Evolutionary conservation across 192 early-diverging fungal genomes (phyloP).

Genomic region (Cladochytrium replicatum): DNA sequence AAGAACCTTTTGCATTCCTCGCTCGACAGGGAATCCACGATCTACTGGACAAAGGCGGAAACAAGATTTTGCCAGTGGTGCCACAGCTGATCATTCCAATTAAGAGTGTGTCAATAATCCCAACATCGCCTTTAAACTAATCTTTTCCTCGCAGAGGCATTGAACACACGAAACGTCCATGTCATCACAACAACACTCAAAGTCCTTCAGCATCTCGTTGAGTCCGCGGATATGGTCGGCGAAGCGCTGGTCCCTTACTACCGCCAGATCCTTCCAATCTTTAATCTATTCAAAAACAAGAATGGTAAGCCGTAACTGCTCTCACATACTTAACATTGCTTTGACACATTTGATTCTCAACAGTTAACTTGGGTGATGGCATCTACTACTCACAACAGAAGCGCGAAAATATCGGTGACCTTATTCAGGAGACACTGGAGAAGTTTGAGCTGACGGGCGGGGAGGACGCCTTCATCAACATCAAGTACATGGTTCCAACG

Average conservation of each 20-base stretch:
- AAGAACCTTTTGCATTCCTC: conserved; percentile 16
- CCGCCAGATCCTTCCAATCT: conserved; percentile 51
- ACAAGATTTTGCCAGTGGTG: conserved; percentile 15
- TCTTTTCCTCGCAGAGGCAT: conserved; percentile 32
- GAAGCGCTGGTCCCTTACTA: conserved; percentile 56
- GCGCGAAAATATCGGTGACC: conserved; percentile 54
- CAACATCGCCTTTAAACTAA: not conserved
- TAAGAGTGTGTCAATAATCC: conserved; percentile 10
- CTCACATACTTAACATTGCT: too few species aligned
- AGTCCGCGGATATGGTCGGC: conserved; percentile 55
- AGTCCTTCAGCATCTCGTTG: conserved; percentile 51
- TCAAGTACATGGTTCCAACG: conserved; percentile 54
- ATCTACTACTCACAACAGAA: conserved; percentile 61
- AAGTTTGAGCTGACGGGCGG: conserved; percentile 56
- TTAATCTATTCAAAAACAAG: conserved; percentile 56
- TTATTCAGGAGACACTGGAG: conserved; percentile 54
- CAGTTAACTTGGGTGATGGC: conserved; percentile 53
- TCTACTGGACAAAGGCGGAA: conserved; percentile 16
- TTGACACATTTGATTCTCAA: too few species aligned
- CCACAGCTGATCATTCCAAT: conserved; percentile 19
- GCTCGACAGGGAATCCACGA: conserved; percentile 18
- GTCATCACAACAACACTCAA: conserved; percentile 54
- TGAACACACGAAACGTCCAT: conserved; percentile 55
- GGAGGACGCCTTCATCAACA: conserved; percentile 61
- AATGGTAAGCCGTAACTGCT: conserved; percentile 50